phyloP scores from a whole-genome alignment of 176 grass and related monocot genomes.

The Typha latifolia region DNA sequence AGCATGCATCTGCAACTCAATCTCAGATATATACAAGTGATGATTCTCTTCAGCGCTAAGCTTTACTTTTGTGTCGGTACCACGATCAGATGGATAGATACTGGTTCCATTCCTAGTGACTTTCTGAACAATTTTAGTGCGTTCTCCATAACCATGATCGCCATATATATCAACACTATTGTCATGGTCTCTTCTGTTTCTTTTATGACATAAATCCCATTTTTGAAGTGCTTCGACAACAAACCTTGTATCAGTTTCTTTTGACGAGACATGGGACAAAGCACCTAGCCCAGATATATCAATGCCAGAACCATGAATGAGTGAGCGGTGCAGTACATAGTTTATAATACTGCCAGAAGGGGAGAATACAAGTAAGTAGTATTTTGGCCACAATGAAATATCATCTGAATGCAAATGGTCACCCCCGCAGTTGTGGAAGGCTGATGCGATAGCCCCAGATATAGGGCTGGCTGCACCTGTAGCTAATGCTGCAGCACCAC shows the following conservation, averaged over 20 bases:
- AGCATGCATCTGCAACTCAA: constrained; percentile 80
- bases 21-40: constrained; percentile 68
- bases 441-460: constrained; percentile 57
- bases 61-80: constrained; percentile 27
- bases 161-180: constrained; percentile 56
- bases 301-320: constrained; percentile 30
- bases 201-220: constrained; percentile 92
- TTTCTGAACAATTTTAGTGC: constrained; percentile 52
- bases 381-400: constrained; percentile 31
- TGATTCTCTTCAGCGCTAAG: constrained; percentile 49
- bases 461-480: constrained; percentile 50
- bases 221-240: constrained; percentile 89
- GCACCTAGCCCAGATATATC: constrained; percentile 25
- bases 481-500: constrained; percentile 61
- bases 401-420: constrained; percentile 22
- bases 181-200: constrained; percentile 51
- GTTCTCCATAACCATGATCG: constrained; percentile 64
- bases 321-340: constrained; percentile 57
- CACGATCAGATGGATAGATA: constrained; percentile 27
- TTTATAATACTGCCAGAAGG: constrained; percentile 85
- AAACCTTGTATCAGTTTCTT: constrained; percentile 49
- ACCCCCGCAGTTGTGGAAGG: constrained; percentile 70
- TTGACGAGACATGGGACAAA: constrained; percentile 36
- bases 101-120: constrained; percentile 39
- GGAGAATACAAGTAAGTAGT: constrained; percentile 80